Base-by-base conservation (phyloP, 345 rosid genomes). In the Eucalyptus regnans region DNA sequence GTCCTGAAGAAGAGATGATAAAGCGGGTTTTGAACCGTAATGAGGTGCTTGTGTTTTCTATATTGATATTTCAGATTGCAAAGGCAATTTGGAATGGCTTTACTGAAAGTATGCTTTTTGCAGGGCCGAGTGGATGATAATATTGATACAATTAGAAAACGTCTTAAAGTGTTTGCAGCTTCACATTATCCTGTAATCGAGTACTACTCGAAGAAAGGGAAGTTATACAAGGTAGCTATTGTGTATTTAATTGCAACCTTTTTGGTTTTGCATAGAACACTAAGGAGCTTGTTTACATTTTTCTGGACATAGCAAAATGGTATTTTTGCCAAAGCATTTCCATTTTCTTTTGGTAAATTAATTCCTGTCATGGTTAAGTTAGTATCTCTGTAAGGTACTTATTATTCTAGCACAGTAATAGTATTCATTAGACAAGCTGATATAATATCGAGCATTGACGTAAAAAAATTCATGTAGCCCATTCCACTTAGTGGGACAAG, bases 101-200 rank as follows among this genome's bases (percentile, higher is more conserved):
- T 52, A 37, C 84, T 90, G 86, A 86, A 86, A 51, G 87, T 50
- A 37, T 18, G 68, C 33, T 86, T 18, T 20, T 22, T 89, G 46
- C 91, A 97, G 99, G 99, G 96, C 56, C 94, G 99, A 86, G 91
- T 93, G 85, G 99, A 96, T 92, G 99, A 96, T 89, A 95, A 96
- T 86, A 94, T 93, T 87, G 95, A 94, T 50, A 96, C 96, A 33
- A 89, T 96, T 85, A 91, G 87, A 90, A 96, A 95, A 89, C 95
- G 99, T 66, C 96, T 95, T 51, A 89, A 92, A 90, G 92, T 93
- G 87, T 96, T 93, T 88, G 88, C 89, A 76, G 94, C 92, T 87
- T 92, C 94, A 89, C 95, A 90, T 93, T 96, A 93, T 87, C 99
- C 97, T 56, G 98, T 97, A 86, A 91, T 97, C 31, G 90, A 93